Evolutionary conservation across 2,329 filamentous ascomycete genomes (phyloP).

Genomic region (Talaromyces rugulosus): DNA sequence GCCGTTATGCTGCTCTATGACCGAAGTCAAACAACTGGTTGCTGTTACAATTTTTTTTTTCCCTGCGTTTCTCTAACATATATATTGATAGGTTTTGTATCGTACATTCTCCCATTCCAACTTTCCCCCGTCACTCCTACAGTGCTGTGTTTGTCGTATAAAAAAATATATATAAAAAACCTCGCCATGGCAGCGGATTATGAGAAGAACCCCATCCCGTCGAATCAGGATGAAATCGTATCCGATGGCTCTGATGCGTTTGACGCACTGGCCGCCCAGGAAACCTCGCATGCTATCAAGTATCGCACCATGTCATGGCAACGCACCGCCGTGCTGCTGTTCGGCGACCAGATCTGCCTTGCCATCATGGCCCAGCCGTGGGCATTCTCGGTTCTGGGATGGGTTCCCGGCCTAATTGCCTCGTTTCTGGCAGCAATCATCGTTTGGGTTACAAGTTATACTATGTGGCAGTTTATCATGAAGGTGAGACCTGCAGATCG

Average conservation of each 20-base stretch:
- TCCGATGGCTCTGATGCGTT: not conserved
- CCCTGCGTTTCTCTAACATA: no score
- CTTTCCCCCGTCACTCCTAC: no score
- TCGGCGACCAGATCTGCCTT: constrained; percentile 48
- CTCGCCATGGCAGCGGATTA: not conserved
- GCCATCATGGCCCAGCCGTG: constrained; percentile 51
- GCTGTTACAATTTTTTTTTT: no score
- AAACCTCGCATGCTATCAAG: constrained; percentile 43
- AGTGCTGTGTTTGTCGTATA: no score
- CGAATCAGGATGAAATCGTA: not conserved
- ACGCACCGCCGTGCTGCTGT: constrained; percentile 46
- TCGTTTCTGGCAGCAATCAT: constrained; percentile 43
- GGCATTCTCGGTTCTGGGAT: constrained; percentile 38
- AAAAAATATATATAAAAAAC: no score
- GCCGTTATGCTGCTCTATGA: no score
- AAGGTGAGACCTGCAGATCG: constrained; percentile 29
- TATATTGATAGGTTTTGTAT: no score
- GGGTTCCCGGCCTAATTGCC: constrained; percentile 45
- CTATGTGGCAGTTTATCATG: constrained; percentile 52
- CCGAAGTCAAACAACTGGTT: not conserved
- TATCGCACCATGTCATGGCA: constrained; percentile 52
- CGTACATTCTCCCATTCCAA: no score
- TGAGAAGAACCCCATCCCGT: not conserved
- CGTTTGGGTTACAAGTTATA: constrained; percentile 49
- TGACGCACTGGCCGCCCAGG: not conserved